Conservation (phyloP, 306 rosid genomes). For the Potentilla sterilis region DNA sequence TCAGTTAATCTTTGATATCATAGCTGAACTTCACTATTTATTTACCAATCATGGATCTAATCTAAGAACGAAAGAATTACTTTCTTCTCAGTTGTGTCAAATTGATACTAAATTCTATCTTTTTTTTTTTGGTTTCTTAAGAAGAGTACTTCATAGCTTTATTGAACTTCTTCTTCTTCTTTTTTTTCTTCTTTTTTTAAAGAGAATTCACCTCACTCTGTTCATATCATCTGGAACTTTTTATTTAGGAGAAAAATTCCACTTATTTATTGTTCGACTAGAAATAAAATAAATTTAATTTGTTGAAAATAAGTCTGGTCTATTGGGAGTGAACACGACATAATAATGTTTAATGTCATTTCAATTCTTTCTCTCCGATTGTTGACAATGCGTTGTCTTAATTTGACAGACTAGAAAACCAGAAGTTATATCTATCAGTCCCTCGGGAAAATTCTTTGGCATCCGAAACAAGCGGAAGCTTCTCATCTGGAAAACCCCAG, state of each 20-base stretch:
- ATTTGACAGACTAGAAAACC: conserved; percentile 68
- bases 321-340: not conserved
- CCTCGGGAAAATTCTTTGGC: conserved; percentile 68
- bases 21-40: not conserved
- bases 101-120: not conserved
- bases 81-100: not conserved
- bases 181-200: too few relatives aligned
- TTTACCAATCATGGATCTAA: not conserved
- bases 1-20: too few relatives aligned
- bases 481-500: conserved; percentile 70
- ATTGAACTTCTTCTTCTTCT: too few relatives aligned
- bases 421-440: conserved; percentile 52
- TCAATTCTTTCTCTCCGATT: not conserved
- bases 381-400: conserved; percentile 21
- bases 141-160: not conserved
- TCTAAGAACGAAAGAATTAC: not conserved
- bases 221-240: too few relatives aligned
- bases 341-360: not conserved
- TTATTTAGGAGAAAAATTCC: too few relatives aligned
- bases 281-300: not conserved
- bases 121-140: not conserved
- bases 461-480: conserved; percentile 63
- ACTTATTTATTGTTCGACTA: not conserved
- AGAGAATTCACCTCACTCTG: too few relatives aligned
- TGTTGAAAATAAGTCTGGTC: not conserved